A percentile compares a stretch with the other conserved stretches of the same genome.
These are phyloP conservation scores for Aspergillus sp. DNA, from an alignment of 2,329 filamentous ascomycete genomes.

Conservation along the genomic window DNA sequence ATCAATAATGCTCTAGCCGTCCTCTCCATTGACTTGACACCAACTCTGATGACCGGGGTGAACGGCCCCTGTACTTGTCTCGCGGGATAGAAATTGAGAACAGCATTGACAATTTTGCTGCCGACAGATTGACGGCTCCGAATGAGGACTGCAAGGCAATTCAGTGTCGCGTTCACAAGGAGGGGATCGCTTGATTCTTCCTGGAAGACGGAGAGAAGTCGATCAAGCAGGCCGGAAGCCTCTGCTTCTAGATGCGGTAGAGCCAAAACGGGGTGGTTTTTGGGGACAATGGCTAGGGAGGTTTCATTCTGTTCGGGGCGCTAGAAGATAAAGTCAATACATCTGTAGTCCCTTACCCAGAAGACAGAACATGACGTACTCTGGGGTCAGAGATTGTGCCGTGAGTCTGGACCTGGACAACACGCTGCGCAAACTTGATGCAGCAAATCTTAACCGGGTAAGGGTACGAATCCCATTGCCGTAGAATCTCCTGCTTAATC, in stretches of 20 bases:
- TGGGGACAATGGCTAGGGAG: constrained; percentile 76
- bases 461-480: constrained; percentile 74
- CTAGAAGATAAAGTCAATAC: constrained; percentile 32
- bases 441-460: constrained; percentile 82
- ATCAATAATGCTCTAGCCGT: constrained; percentile 78
- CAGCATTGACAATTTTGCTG: constrained; percentile 75
- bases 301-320: constrained; percentile 72
- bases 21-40: constrained; percentile 90
- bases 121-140: constrained; percentile 73
- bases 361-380: constrained; percentile 48
- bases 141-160: constrained; percentile 75
- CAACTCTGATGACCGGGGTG: constrained; percentile 71
- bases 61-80: constrained; percentile 70
- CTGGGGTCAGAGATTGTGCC: constrained; percentile 73
- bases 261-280: constrained; percentile 73
- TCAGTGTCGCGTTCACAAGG: constrained; percentile 83
- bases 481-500: constrained; percentile 83
- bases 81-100: constrained; percentile 87
- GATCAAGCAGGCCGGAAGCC: constrained; percentile 80
- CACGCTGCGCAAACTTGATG: constrained; percentile 92
- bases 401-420: constrained; percentile 87
- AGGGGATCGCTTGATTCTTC: constrained; percentile 82
- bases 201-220: constrained; percentile 76
- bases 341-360: neutral
- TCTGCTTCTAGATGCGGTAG: constrained; percentile 83